Evolutionary conservation across 2,329 filamentous ascomycete species (phyloP), one percentile per base, ranked within the genome.

Genomic region (Thielaviopsis ethacetica): DNA sequence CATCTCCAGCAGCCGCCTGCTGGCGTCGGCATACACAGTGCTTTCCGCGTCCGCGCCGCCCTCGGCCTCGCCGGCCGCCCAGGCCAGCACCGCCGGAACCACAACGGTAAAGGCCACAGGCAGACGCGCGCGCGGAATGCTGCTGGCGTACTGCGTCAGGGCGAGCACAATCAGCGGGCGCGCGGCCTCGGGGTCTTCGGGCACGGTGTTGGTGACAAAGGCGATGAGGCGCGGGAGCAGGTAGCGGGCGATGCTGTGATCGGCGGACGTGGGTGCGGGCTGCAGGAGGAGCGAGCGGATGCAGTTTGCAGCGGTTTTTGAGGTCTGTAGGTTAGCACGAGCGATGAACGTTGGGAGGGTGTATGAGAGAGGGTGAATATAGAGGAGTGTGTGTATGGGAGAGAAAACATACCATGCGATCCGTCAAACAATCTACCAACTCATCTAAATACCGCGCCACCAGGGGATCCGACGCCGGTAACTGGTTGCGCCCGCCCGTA

Each of bases 241-340:
- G 64, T 85, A 84, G 56, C 87, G 80, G 1, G 84, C 80, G 56
- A 97, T 84, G 61, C 79, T 82, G 65, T 89, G 80, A 67, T 90
- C 85, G 21, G 86, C 83, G 0, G 76, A 64, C 61, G 84, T 79
- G 63, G 82, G 74, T 56, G 80, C 73, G 57, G 79, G 72, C 65
- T 85, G 75, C 3, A 95, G 73, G 30, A 97, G 76, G 7, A 97
- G 78, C 7, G 90, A 93, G 59, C 91, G 83, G 64, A 91, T 82
- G 70, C 93, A 98, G 67, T 89, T 90, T 62, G 89, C 86, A 1
- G 93, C 90, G 59, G 96, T 91, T 67, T 88, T 95, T 58, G 88
- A 86, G 1, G 88, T 91, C 81, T 85, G 53, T 52, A 65, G 58
- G 66, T 67, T 56, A 62, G 58, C 56, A 65, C 34, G 54, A 22